Percentiles rank a stretch among this genome's conserved stretches.
Conservation (phyloP, 148 eudicot species). For the Rhododendron williamsianum region DNA sequence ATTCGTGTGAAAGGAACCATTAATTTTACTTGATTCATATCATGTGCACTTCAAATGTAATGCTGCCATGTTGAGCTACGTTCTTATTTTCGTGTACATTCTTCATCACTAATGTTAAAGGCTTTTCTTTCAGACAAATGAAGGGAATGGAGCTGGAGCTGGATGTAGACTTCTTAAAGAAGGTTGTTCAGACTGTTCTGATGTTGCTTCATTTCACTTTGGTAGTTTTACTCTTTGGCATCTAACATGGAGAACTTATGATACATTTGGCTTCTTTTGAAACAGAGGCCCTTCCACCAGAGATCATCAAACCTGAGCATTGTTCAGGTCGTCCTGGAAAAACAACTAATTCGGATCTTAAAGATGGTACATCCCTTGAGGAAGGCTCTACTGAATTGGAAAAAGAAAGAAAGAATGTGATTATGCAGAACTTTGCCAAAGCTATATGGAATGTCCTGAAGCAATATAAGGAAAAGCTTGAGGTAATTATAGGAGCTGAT, state of each 20-base stretch:
- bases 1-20: neutral
- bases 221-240: neutral
- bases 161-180: slow-evolving; percentile 16
- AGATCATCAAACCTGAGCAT: slow-evolving; percentile 13
- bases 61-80: neutral
- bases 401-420: slow-evolving; percentile 34
- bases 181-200: slow-evolving; percentile 24
- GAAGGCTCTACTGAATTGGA: slow-evolving; percentile 13
- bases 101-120: neutral
- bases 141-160: slow-evolving; percentile 17
- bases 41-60: neutral
- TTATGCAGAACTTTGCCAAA: slow-evolving; percentile 62
- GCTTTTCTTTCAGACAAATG: slow-evolving; percentile 36
- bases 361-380: slow-evolving; percentile 1
- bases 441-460: slow-evolving; percentile 72
- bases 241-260: neutral
- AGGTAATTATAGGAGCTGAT: slow-evolving; percentile 37
- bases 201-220: neutral
- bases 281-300: slow-evolving; percentile 20
- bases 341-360: slow-evolving; percentile 8
- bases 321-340: slow-evolving; percentile 10
- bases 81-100: neutral
- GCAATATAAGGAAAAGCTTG: slow-evolving; percentile 56
- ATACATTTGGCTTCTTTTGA: slow-evolving; percentile 8
- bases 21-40: neutral